Conservation (phyloP, 2,329 filamentous ascomycete genomes). For the Colletotrichum brevisporum region DNA sequence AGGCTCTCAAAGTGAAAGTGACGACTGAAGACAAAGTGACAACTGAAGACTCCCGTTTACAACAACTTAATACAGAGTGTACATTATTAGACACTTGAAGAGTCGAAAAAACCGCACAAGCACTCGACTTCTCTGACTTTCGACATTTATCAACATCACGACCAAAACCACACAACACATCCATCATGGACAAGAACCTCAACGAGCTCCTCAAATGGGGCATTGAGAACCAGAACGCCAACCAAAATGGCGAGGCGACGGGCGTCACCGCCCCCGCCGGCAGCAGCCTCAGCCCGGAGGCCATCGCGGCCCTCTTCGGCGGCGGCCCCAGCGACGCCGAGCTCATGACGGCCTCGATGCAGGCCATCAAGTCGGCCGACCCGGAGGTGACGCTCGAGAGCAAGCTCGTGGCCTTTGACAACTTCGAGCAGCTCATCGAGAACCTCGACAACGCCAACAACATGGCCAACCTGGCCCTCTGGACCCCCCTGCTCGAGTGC, state of each 20-base stretch:
- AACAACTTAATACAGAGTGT: background rate
- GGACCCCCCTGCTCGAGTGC: constrained; percentile 82
- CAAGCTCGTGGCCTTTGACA: constrained; percentile 90
- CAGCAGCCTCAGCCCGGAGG: constrained; percentile 74
- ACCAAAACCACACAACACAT: background rate
- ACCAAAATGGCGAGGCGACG: constrained; percentile 46
- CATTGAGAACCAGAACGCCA: constrained; percentile 60
- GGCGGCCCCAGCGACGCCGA: constrained; percentile 92
- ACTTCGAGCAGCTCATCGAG: constrained; percentile 94
- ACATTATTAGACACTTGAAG: too few species aligned
- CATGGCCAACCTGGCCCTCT: constrained; percentile 82
- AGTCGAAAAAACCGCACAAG: background rate
- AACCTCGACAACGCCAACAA: constrained; percentile 98
- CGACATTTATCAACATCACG: background rate
- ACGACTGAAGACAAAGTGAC: background rate
- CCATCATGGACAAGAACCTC: constrained; percentile 65
- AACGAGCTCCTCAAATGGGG: constrained; percentile 87
- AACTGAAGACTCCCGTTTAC: constrained; percentile 32
- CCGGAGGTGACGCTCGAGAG: constrained; percentile 78
- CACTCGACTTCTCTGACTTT: background rate
- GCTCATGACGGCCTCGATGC: constrained; percentile 89
- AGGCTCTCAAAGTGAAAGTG: constrained; percentile 33
- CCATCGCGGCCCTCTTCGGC: constrained; percentile 82
- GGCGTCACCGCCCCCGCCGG: constrained; percentile 51
- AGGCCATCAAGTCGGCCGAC: constrained; percentile 74